Conservation (phyloP, 1,284 basidiomycete genomes). For the Mycena sp. region DNA sequence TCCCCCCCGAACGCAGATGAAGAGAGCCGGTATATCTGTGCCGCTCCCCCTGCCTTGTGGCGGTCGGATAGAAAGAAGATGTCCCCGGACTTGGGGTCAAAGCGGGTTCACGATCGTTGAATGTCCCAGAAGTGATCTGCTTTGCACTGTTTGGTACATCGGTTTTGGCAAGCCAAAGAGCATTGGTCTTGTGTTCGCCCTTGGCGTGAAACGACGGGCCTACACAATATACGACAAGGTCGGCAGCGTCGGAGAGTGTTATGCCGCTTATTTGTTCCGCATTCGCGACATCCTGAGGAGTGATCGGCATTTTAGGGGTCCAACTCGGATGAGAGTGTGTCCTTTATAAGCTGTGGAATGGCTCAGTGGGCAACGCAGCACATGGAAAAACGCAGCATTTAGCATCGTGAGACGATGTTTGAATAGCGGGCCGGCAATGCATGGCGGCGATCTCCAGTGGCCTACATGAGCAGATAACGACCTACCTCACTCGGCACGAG, state of each 20-base stretch:
- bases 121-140: constrained; percentile 50
- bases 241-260: constrained; percentile 11
- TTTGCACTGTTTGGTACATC: constrained; percentile 74
- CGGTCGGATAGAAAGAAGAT: constrained; percentile 28
- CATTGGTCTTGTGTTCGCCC: constrained; percentile 20
- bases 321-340: too few species aligned
- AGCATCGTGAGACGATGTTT: too few species aligned
- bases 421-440: too few species aligned
- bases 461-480: too few species aligned
- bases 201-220: constrained; percentile 17
- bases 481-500: too few species aligned
- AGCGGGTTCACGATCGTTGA: constrained; percentile 18
- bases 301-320: constrained; percentile 12
- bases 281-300: constrained; percentile 17
- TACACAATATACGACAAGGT: constrained; percentile 22
- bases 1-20: constrained; percentile 20
- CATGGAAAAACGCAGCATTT: too few species aligned
- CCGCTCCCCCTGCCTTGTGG: constrained; percentile 17
- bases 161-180: constrained; percentile 25
- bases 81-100: constrained; percentile 22
- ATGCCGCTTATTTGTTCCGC: constrained; percentile 19
- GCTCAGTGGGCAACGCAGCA: too few species aligned
- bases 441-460: too few species aligned
- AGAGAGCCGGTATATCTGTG: constrained; percentile 23
- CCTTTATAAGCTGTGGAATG: too few species aligned